Evolutionary conservation across 495 filamentous ascomycete genomes (phyloP).

Genomic region (Mycothermus thermophilus): DNA sequence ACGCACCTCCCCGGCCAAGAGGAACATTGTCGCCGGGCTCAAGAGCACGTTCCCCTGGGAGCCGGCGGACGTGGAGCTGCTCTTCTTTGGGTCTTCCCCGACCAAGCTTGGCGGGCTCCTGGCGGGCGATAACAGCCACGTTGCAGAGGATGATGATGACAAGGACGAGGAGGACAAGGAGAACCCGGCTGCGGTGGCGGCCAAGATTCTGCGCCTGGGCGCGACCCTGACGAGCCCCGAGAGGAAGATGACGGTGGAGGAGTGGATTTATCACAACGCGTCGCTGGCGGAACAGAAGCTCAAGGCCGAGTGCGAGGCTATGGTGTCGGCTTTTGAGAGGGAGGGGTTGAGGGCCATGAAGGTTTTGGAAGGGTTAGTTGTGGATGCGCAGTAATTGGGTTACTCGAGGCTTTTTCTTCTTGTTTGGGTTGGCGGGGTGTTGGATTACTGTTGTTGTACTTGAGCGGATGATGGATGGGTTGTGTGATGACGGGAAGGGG

Average conservation of each 20-base stretch:
- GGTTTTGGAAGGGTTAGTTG: constrained; percentile 56
- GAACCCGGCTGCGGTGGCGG: constrained; percentile 17
- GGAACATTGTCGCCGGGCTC: constrained; percentile 42
- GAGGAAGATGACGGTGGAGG: constrained; percentile 79
- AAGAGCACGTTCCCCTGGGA: constrained; percentile 56
- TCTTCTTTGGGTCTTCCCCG: constrained; percentile 29
- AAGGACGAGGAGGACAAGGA: constrained; percentile 25
- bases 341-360: constrained; percentile 67
- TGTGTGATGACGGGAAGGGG: no score
- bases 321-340: constrained; percentile 67
- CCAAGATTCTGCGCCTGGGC: constrained; percentile 34
- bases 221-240: constrained; percentile 57
- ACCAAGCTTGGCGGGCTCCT: constrained; percentile 39
- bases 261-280: constrained; percentile 81
- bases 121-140: no score
- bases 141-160: neutral
- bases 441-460: no score
- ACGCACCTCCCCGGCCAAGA: constrained; percentile 48
- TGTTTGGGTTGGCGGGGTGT: no score
- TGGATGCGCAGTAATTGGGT: constrained; percentile 17
- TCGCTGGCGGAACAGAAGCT: constrained; percentile 63
- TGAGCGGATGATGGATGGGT: no score
- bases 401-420: no score
- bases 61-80: constrained; percentile 53
- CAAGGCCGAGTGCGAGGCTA: constrained; percentile 62